Percentiles rank a stretch among this genome's conserved stretches.
Evolutionary conservation across 352 stramenopile species (phyloP).

Genomic region (Globisporangium splendens): DNA sequence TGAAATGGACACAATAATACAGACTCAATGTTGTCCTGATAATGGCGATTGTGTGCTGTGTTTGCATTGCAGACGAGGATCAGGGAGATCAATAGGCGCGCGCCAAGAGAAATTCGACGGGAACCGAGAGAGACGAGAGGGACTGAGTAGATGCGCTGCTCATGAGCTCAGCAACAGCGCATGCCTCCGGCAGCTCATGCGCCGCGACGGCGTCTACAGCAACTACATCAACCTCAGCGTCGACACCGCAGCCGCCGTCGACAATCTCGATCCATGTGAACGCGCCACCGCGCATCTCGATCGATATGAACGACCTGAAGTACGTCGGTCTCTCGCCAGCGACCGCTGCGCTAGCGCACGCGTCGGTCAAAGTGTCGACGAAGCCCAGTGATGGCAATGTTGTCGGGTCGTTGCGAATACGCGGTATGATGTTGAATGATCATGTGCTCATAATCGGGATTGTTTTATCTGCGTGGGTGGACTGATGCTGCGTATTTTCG

Average conservation of each 20-base stretch:
- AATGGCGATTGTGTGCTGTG: too few species aligned
- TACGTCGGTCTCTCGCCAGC: slow-evolving; percentile 37
- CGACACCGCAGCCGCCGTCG: slow-evolving; percentile 2
- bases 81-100: too few species aligned
- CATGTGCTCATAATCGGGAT: background rate
- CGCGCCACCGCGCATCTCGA: background rate
- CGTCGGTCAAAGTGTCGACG: slow-evolving; percentile 40
- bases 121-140: background rate
- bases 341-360: slow-evolving; percentile 42
- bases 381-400: slow-evolving; percentile 39
- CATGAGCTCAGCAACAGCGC: slow-evolving; percentile 13
- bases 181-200: background rate
- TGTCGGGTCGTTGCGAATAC: slow-evolving; percentile 51
- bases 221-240: slow-evolving; percentile 14
- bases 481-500: background rate
- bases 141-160: slow-evolving; percentile 12
- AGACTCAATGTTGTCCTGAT: too few species aligned
- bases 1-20: too few species aligned
- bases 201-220: background rate
- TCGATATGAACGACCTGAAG: slow-evolving; percentile 8
- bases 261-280: background rate
- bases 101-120: background rate
- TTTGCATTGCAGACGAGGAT: background rate
- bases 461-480: background rate
- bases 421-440: slow-evolving; percentile 23